Percentiles rank a stretch among this genome's conserved stretches.
These are phyloP conservation scores for Bryoglossum gracile DNA, from an alignment of 495 filamentous ascomycete species.

Conservation along the genomic window DNA sequence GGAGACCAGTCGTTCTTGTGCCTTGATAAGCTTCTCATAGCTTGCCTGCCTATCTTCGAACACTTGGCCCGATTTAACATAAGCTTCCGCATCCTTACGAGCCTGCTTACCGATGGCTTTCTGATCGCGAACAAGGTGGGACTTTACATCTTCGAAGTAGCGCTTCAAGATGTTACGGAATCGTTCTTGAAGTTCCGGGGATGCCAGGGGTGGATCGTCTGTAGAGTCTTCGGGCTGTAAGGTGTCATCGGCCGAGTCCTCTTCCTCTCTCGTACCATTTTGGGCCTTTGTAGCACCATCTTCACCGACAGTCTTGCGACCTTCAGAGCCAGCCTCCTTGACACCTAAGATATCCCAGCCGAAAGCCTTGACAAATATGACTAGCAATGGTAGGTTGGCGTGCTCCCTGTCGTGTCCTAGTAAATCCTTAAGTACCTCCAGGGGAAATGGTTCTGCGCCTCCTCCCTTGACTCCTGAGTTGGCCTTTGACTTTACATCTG, in stretches of 20 bases:
- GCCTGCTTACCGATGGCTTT: constrained; percentile 75
- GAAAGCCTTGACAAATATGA: constrained; percentile 92
- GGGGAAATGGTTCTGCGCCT: constrained; percentile 76
- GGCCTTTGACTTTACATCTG: constrained; percentile 44
- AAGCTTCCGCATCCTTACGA: constrained; percentile 93
- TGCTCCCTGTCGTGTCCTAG: constrained; percentile 91
- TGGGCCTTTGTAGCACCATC: constrained; percentile 63
- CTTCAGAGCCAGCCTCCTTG: constrained; percentile 58
- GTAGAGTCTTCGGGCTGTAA: constrained; percentile 33
- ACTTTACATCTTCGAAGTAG: constrained; percentile 91
- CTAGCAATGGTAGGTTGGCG: constrained; percentile 80
- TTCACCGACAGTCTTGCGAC: constrained; percentile 75
- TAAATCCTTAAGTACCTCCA: constrained; percentile 95
- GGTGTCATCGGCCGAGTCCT: constrained; percentile 35
- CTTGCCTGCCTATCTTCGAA: constrained; percentile 97
- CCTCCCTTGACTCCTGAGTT: constrained; percentile 43
- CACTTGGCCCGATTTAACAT: constrained; percentile 96
- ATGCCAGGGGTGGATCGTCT: constrained; percentile 65
- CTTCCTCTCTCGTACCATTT: constrained; percentile 39
- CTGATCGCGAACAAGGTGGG: constrained; percentile 82
- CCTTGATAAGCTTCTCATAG: constrained; percentile 86
- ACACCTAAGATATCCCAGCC: constrained; percentile 91
- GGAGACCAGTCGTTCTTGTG: constrained; percentile 80
- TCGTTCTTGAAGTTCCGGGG: constrained; percentile 70
- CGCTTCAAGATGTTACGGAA: constrained; percentile 83